These are phyloP conservation scores for Beauveria caledonica DNA, from an alignment of 2,329 filamentous ascomycete genomes.

Conservation along the genomic window DNA sequence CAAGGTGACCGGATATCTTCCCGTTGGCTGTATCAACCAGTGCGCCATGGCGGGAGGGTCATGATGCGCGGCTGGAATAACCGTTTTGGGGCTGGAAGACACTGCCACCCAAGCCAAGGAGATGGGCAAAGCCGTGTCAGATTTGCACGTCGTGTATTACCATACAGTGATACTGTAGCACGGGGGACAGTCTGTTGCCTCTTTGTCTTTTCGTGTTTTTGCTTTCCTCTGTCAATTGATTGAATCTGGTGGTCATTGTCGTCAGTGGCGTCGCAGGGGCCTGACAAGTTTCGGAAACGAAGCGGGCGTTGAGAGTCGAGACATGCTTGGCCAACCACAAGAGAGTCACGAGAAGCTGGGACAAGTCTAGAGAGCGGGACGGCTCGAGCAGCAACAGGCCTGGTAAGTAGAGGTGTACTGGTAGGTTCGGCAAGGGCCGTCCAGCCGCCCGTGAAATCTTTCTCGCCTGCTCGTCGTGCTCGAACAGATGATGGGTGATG, in stretches of 20 bases:
- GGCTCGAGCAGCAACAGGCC: neutral
- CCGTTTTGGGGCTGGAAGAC: constrained; percentile 5
- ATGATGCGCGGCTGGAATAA: constrained; percentile 7
- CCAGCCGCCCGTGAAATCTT: neutral
- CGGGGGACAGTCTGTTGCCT: neutral
- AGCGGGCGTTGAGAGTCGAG: neutral
- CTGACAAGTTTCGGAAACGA: constrained; percentile 1
- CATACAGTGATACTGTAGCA: neutral
- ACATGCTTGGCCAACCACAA: neutral
- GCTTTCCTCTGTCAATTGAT: neutral
- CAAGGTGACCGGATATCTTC: constrained; percentile 11
- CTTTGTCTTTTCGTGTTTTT: neutral
- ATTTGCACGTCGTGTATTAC: neutral
- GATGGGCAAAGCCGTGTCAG: neutral
- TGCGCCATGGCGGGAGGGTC: neutral
- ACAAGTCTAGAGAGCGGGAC: neutral
- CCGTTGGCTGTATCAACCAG: constrained; percentile 6
- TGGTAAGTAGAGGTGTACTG: no score
- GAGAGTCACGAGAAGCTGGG: neutral
- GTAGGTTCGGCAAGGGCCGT: neutral
- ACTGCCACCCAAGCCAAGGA: neutral
- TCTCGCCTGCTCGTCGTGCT: neutral
- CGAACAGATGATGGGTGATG: neutral
- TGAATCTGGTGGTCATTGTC: neutral
- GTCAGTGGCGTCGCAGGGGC: neutral